Base-by-base conservation (phyloP, 208 protist species). In the Trypanosoma caninum region DNA sequence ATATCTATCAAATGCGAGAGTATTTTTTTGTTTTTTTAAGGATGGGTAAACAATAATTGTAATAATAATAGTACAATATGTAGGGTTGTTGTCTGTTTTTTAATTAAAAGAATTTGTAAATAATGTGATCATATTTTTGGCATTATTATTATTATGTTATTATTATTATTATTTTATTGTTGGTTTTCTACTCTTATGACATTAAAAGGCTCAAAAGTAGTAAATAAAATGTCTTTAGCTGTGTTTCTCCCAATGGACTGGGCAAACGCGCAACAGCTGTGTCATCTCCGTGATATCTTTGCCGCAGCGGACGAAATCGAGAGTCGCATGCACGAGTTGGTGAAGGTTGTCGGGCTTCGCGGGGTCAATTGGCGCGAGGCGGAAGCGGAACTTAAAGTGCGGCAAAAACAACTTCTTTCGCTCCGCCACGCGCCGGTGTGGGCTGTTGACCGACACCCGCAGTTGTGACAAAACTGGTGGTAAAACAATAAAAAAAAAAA, bases 141-240 rank as follows among this genome's bases (percentile, higher is more conserved):
- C 40, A 53, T 40, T 13, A 18, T 31, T 25, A 66, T n/a, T n/a
- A n/a, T n/a, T n/a, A n/a, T n/a, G n/a, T n/a, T n/a, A n/a, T n/a
- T n/a, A n/a, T n/a, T n/a, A 44, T 59, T 47, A 42, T 38, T 62
- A 62, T 60, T 62, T 62, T 62, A 22, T 52, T 38, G 9, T 52
- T 51, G 31, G 7, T 47, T 69, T 8, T 31, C 27, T 13, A 44
- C 40, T 16, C 35, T 16, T 13, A 13, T 16, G 35, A 18, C 2
- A 18, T 23, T 44, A 18, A n/a, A 20, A 20, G 47, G 10, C 4
- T 54, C n/a, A n/a, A n/a, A n/a, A n/a, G n/a, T n/a, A n/a, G 22
- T 27, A 34, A 14, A 16, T 51, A 34, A 16, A n/a, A 51, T 27
- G 8, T 51, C 8, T 40, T 57, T 22, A 37, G 11, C 35, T 27